Conservation (phyloP, 208 protist species). For the Trypanosoma platydactyli region DNA sequence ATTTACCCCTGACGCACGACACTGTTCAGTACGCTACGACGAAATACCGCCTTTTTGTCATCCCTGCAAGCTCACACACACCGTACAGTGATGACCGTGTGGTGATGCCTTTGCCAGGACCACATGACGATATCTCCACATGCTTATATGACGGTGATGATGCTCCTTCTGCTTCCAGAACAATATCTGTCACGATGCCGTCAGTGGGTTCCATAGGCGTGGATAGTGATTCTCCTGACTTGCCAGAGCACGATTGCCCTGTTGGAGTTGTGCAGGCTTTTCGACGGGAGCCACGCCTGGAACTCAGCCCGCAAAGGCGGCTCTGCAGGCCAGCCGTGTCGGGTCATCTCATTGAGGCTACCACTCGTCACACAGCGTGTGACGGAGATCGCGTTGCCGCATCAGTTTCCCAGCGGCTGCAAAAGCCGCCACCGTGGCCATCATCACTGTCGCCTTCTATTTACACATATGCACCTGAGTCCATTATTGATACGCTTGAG, state of each 20-base stretch:
- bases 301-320: no score
- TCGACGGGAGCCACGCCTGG: no score
- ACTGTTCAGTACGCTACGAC: conserved; percentile 33
- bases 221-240: background rate
- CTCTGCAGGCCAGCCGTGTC: no score
- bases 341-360: no score
- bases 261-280: no score
- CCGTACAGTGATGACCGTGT: background rate
- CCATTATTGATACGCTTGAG: background rate
- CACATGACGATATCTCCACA: background rate
- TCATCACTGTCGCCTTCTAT: background rate
- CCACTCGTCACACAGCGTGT: no score
- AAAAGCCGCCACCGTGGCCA: background rate
- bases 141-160: background rate
- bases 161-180: background rate
- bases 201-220: background rate
- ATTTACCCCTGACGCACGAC: conserved; percentile 39
- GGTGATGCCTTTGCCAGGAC: background rate
- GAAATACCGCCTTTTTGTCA: conserved; percentile 11
- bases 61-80: background rate
- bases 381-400: no score
- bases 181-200: background rate
- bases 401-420: no score
- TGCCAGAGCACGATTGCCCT: background rate
- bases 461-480: background rate